Conservation (phyloP, 768 basidiomycete genomes). For the Rhodotorula sphaerocarpa region DNA sequence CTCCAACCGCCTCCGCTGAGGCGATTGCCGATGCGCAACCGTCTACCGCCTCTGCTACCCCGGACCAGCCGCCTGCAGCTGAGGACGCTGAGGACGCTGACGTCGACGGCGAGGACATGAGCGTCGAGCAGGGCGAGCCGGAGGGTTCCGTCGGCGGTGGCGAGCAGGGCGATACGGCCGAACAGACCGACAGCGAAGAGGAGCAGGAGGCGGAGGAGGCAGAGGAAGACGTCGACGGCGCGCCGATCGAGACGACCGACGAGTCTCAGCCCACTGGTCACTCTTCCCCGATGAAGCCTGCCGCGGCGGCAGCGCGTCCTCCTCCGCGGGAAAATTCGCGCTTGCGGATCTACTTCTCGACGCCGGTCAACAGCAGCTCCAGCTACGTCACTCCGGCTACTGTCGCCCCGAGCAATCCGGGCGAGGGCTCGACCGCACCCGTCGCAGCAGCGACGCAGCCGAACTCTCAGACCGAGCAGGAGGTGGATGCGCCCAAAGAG, state of each 20-base stretch:
- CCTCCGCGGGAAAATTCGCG: slow-evolving; percentile 43
- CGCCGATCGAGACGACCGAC: neutral
- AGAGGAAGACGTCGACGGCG: slow-evolving; percentile 3
- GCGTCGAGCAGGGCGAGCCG: no score
- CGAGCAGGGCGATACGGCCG: no score
- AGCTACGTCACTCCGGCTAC: neutral
- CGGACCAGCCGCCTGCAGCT: no score
- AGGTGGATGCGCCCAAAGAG: no score
- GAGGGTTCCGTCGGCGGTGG: no score
- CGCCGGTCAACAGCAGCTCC: slow-evolving; percentile 36
- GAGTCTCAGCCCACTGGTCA: neutral
- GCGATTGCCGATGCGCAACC: no score
- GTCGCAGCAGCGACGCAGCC: no score
- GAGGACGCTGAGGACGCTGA: neutral
- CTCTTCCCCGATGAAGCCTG: neutral
- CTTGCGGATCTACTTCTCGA: slow-evolving; percentile 47
- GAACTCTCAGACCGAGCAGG: slow-evolving; percentile 43
- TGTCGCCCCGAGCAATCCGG: no score
- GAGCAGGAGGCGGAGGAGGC: neutral
- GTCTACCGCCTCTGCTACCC: no score
- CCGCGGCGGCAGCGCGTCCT: slow-evolving; percentile 3
- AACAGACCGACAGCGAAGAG: neutral
- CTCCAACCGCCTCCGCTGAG: no score
- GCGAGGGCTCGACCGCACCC: no score
- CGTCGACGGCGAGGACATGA: no score